A percentile compares a stretch with the other conserved stretches of the same genome.
phyloP scores from a whole-genome alignment of 192 early-diverging fungal species.

The Pilaira anomala region DNA sequence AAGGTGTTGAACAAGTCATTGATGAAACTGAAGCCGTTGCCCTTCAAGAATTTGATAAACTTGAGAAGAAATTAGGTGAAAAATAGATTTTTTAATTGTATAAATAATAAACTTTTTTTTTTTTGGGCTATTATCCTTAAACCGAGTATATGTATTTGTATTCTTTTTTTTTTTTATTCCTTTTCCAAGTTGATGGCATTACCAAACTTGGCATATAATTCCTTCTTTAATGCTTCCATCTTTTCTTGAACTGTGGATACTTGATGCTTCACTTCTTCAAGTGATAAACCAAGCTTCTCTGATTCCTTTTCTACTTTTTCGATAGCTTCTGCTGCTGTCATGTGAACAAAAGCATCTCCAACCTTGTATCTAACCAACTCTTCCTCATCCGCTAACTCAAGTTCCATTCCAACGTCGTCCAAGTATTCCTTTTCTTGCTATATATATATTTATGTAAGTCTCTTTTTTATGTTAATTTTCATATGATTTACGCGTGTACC shows the following conservation, averaged over 20 bases:
- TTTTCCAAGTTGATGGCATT: conserved; percentile 95
- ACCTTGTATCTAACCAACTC: conserved; percentile 81
- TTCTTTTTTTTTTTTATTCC: conserved; percentile 40
- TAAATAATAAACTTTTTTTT: background rate
- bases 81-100: background rate
- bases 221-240: conserved; percentile 85
- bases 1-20: conserved; percentile 80
- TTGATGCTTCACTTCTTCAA: conserved; percentile 61
- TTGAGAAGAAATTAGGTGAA: conserved; percentile 57
- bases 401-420: conserved; percentile 87
- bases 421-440: conserved; percentile 84
- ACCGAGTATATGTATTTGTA: background rate
- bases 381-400: conserved; percentile 92
- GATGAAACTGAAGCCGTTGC: conserved; percentile 81
- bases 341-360: conserved; percentile 84
- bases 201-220: conserved; percentile 90
- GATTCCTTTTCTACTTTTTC: conserved; percentile 67
- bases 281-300: conserved; percentile 51
- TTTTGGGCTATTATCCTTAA: background rate
- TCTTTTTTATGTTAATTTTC: background rate
- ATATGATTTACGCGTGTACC: conserved; percentile 41
- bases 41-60: conserved; percentile 84
- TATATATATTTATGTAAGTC: background rate
- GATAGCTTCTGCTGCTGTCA: conserved; percentile 71
- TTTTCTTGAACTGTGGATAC: conserved; percentile 62